phyloP scores from a whole-genome alignment of 768 basidiomycete species.

The Mycena indigotica region DNA sequence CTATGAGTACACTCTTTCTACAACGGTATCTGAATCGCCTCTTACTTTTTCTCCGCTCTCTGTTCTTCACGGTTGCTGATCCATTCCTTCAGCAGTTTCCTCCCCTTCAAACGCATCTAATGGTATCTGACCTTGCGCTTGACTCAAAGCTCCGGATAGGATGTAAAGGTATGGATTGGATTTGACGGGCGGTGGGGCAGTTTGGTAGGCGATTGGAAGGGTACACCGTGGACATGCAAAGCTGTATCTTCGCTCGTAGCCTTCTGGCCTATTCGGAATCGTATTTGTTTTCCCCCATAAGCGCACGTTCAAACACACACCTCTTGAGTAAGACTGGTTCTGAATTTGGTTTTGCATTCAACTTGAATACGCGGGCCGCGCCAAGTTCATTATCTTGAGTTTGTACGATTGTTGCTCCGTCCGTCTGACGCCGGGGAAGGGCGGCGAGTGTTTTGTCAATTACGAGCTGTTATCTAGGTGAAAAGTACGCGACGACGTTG shows the following conservation, averaged over 20 bases:
- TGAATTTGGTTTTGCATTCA: slow-evolving; percentile 66
- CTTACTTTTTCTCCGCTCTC: slow-evolving; percentile 14
- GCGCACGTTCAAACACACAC: slow-evolving; percentile 56
- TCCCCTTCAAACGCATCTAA: slow-evolving; percentile 76
- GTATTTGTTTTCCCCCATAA: no score
- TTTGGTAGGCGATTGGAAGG: slow-evolving; percentile 75
- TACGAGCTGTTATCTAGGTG: slow-evolving; percentile 58
- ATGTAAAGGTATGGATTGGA: slow-evolving; percentile 81
- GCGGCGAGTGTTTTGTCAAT: slow-evolving; percentile 73
- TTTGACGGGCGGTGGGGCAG: slow-evolving; percentile 73
- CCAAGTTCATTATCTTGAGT: slow-evolving; percentile 61
- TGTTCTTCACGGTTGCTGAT: slow-evolving; percentile 16
- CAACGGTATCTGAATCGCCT: slow-evolving; percentile 81
- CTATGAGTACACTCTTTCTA: slow-evolving; percentile 62
- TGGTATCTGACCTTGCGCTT: slow-evolving; percentile 85
- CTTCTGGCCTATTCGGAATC: slow-evolving; percentile 62
- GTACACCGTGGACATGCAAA: slow-evolving; percentile 72
- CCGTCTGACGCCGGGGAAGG: slow-evolving; percentile 73
- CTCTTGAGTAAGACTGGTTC: slow-evolving; percentile 79
- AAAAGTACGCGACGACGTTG: neutral
- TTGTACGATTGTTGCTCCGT: slow-evolving; percentile 79
- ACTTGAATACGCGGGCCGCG: slow-evolving; percentile 78
- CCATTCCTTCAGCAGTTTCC: slow-evolving; percentile 33
- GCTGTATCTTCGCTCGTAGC: slow-evolving; percentile 76
- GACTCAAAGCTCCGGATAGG: slow-evolving; percentile 79